Evolutionary conservation across 257 asterid genomes (phyloP).

Genomic region (Jasminum sambac): DNA sequence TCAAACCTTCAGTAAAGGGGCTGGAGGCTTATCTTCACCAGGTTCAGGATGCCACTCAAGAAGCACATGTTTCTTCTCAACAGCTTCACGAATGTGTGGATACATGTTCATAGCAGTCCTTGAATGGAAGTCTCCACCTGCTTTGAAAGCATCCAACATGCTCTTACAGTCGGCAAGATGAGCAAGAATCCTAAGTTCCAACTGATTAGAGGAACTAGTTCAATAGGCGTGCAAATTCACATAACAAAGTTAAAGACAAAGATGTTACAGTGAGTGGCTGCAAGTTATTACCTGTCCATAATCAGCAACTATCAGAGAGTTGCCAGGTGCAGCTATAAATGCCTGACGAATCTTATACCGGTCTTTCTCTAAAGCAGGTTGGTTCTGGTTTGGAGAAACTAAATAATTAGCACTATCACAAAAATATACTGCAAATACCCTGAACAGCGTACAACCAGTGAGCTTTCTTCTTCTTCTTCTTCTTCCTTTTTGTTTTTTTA

Average conservation of each 20-base stretch:
- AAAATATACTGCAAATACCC: neutral
- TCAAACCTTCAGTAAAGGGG: constrained; percentile 83
- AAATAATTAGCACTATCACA: constrained; percentile 14
- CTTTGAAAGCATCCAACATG: constrained; percentile 89
- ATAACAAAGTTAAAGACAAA: neutral
- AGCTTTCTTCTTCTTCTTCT: too few species aligned
- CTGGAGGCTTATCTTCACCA: constrained; percentile 90
- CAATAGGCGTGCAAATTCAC: constrained; percentile 24
- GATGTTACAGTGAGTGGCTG: constrained; percentile 8
- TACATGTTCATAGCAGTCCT: constrained; percentile 99
- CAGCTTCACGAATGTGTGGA: constrained; percentile 84
- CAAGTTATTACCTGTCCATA: constrained; percentile 79
- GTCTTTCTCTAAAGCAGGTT: constrained; percentile 98
- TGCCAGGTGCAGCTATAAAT: constrained; percentile 87
- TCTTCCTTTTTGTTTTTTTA: too few species aligned
- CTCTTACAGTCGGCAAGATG: constrained; percentile 92
- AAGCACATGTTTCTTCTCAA: constrained; percentile 65
- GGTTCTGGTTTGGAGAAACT: constrained; percentile 58
- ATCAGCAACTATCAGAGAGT: constrained; percentile 90
- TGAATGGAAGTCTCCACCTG: constrained; percentile 99
- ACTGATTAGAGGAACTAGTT: constrained; percentile 42
- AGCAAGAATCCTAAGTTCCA: constrained; percentile 98
- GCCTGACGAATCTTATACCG: constrained; percentile 97
- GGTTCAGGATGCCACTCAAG: constrained; percentile 98
- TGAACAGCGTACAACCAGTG: neutral